Conservation (phyloP, 345 rosid genomes). For the Turritis glabra region DNA sequence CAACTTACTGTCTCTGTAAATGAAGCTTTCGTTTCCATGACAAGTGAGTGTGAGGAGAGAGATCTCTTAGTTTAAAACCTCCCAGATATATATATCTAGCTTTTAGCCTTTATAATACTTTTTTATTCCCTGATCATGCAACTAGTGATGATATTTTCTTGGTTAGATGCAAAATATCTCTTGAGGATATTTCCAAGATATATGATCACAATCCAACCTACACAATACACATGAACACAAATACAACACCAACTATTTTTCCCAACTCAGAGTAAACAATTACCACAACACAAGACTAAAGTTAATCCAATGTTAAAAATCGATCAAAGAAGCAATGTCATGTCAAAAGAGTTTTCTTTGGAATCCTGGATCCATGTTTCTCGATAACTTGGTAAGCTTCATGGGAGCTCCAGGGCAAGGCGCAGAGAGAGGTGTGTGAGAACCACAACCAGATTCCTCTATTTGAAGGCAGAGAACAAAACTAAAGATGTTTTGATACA, state of each 20-base stretch:
- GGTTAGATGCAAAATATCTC: constrained; percentile 6
- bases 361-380: constrained; percentile 24
- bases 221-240: constrained; percentile 19
- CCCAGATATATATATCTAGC: constrained; percentile 14
- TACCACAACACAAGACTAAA: constrained; percentile 14
- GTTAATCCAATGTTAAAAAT: neutral
- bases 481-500: constrained; percentile 31
- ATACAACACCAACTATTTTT: neutral
- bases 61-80: constrained; percentile 23
- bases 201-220: too few relatives aligned
- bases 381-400: constrained; percentile 29
- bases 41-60: constrained; percentile 28
- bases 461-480: constrained; percentile 27
- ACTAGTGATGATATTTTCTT: neutral
- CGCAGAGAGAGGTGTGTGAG: constrained; percentile 22
- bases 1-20: constrained; percentile 24
- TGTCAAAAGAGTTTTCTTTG: constrained; percentile 33
- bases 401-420: constrained; percentile 37
- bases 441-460: constrained; percentile 21
- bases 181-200: neutral
- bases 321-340: neutral
- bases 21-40: constrained; percentile 35
- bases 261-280: constrained; percentile 3
- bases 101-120: constrained; percentile 4
- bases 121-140: neutral